Percentiles rank a stretch among this genome's conserved stretches.
These are phyloP conservation scores for Schwanniomyces polymorphus DNA, from an alignment of 805 yeast genomes.

Conservation along the genomic window DNA sequence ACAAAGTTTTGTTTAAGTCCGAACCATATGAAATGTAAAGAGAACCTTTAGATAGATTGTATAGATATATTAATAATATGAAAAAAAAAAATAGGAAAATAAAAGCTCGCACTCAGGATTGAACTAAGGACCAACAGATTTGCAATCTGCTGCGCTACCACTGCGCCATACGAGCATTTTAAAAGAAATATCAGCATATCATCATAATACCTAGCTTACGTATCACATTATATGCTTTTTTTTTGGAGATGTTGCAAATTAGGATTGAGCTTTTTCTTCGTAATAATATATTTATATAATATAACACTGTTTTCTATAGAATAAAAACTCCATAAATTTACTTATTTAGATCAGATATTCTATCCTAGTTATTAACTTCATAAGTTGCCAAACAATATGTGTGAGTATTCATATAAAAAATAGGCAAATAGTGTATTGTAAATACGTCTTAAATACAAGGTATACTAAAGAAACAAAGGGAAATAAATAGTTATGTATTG, in stretches of 20 bases:
- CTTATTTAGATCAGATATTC: neutral
- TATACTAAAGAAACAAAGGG: no score
- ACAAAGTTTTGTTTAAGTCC: conserved; percentile 37
- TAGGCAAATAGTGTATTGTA: no score
- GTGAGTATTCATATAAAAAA: neutral
- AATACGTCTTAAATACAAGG: no score
- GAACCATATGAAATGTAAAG: conserved; percentile 43
- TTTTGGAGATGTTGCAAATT: no score
- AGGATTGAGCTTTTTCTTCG: neutral
- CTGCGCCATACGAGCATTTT: conserved; percentile 87
- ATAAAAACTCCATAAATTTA: neutral
- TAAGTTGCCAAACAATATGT: neutral
- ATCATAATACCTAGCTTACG: no score
- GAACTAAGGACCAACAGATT: conserved; percentile 98
- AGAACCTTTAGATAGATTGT: neutral
- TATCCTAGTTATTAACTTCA: neutral
- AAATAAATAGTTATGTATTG: no score
- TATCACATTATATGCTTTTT: no score
- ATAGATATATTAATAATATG: neutral
- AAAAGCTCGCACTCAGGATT: conserved; percentile 85
- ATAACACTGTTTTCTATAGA: neutral
- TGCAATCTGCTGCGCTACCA: conserved; percentile 99
- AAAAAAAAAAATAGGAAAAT: conserved; percentile 20
- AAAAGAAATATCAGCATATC: no score
- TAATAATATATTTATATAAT: neutral